phyloP scores from a whole-genome alignment of 164 flowering plant species.

The Nelumbo lutea region DNA sequence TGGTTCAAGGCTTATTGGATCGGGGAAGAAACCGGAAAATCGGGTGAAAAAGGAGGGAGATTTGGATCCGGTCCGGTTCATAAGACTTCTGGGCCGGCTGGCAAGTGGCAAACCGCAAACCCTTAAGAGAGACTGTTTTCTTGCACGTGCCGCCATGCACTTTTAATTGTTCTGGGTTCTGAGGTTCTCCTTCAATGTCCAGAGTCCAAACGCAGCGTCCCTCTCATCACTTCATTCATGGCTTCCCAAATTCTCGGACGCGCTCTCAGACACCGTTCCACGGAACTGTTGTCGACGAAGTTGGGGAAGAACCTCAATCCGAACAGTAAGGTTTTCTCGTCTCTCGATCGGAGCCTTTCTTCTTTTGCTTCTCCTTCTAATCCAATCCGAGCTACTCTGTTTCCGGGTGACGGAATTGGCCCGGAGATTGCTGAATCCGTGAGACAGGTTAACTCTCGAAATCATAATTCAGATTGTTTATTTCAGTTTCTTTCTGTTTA shows the following conservation, averaged over 20 bases:
- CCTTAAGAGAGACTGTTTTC: too few relatives aligned
- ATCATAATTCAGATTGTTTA: neutral
- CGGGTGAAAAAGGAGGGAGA: too few relatives aligned
- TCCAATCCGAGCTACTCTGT: conserved; percentile 73
- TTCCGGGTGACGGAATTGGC: conserved; percentile 97
- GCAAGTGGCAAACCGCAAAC: too few relatives aligned
- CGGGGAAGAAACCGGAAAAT: too few relatives aligned
- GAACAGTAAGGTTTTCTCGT: conserved; percentile 14
- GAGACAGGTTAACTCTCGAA: conserved; percentile 43
- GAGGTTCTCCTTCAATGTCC: too few relatives aligned
- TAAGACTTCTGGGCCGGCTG: too few relatives aligned
- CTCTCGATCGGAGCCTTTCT: conserved; percentile 26
- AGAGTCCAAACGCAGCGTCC: too few relatives aligned
- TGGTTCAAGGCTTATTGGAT: too few relatives aligned
- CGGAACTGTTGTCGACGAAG: conserved; percentile 5
- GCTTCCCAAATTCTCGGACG: conserved; percentile 26
- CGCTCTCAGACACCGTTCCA: conserved; percentile 26
- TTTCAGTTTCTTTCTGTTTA: neutral
- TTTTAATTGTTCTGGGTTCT: too few relatives aligned
- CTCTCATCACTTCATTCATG: conserved; percentile 2
- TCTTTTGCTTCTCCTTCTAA: conserved; percentile 19
- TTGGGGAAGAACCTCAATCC: neutral
- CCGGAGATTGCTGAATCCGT: conserved; percentile 93
- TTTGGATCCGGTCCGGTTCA: too few relatives aligned
- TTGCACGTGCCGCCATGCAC: too few relatives aligned